Conservation (phyloP, 2,329 filamentous ascomycete genomes). For the Monosporascus sp. region DNA sequence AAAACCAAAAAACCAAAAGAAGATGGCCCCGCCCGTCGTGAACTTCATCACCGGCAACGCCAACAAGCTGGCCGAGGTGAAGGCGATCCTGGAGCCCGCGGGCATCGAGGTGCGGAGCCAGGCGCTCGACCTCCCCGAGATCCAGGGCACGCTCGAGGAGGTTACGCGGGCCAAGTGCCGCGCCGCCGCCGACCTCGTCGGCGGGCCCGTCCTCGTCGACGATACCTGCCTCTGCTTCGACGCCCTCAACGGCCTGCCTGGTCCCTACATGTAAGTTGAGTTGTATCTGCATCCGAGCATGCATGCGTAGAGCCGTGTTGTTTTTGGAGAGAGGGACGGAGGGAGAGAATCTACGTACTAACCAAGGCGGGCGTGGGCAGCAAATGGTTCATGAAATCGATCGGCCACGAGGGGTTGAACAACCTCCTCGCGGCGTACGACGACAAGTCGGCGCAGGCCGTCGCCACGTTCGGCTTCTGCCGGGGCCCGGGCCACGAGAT, state of each 20-base stretch:
- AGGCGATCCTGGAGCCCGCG: constrained; percentile 72
- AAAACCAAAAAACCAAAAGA: constrained; percentile 32
- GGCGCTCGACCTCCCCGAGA: constrained; percentile 75
- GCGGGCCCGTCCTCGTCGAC: constrained; percentile 79
- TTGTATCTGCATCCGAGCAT: too few relatives aligned
- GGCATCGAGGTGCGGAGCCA: constrained; percentile 67
- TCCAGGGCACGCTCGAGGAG: constrained; percentile 89
- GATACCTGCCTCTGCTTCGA: constrained; percentile 94
- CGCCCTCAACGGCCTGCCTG: constrained; percentile 84
- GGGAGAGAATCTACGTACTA: neutral
- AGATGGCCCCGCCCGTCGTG: constrained; percentile 39
- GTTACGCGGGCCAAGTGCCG: constrained; percentile 85
- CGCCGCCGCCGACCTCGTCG: constrained; percentile 71
- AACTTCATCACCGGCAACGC: constrained; percentile 97
- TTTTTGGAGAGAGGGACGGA: neutral
- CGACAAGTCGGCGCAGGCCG: constrained; percentile 86
- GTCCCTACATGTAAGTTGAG: constrained; percentile 70
- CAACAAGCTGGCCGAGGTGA: constrained; percentile 88
- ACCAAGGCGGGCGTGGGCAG: constrained; percentile 37
- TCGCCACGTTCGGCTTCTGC: constrained; percentile 94
- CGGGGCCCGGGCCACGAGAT: constrained; percentile 78
- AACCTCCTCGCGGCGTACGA: constrained; percentile 83
- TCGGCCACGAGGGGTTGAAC: constrained; percentile 83
- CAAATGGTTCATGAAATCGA: constrained; percentile 85
- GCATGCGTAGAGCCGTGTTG: constrained; percentile 36